Evolutionary conservation across 805 yeast species (phyloP).

Genomic region (Kluyveromyces wickerhamii): DNA sequence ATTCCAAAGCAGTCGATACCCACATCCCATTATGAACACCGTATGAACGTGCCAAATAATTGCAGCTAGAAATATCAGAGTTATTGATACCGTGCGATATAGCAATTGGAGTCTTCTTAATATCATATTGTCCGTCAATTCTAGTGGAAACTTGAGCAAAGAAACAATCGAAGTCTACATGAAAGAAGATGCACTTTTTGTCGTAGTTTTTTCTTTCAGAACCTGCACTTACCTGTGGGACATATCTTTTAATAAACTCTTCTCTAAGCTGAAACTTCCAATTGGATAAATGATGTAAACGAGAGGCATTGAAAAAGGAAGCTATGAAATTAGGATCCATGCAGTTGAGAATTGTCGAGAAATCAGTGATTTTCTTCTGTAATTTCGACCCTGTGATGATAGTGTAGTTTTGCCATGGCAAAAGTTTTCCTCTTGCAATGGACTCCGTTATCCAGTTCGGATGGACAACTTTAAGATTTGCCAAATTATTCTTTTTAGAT

Average conservation of each 20-base stretch:
- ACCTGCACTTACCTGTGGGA: no score
- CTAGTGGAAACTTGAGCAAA: slow-evolving; percentile 80
- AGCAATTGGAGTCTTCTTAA: slow-evolving; percentile 49
- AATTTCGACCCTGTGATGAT: slow-evolving; percentile 29
- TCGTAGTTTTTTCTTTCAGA: slow-evolving; percentile 10
- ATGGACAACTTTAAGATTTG: slow-evolving; percentile 62
- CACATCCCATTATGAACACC: slow-evolving; percentile 92
- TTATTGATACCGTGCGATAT: slow-evolving; percentile 41
- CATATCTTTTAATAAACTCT: slow-evolving; percentile 46
- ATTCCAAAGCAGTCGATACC: slow-evolving; percentile 53
- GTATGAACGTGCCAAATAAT: slow-evolving; percentile 70
- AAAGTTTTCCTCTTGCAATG: slow-evolving; percentile 37
- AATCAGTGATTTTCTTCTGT: slow-evolving; percentile 16
- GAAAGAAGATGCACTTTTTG: slow-evolving; percentile 41
- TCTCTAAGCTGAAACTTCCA: slow-evolving; percentile 75
- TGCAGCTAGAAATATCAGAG: slow-evolving; percentile 86
- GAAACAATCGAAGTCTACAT: slow-evolving; percentile 90
- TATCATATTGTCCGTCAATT: slow-evolving; percentile 35
- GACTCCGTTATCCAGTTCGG: slow-evolving; percentile 80
- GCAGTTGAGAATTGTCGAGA: slow-evolving; percentile 41
- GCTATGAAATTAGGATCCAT: slow-evolving; percentile 68
- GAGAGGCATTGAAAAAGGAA: slow-evolving; percentile 67
- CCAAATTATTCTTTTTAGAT: slow-evolving; percentile 56
- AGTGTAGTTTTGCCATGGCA: slow-evolving; percentile 67
- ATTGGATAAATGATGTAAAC: slow-evolving; percentile 80